Evolutionary conservation across 345 rosid species (phyloP).

Genomic region (Geranium rotundifolium): DNA sequence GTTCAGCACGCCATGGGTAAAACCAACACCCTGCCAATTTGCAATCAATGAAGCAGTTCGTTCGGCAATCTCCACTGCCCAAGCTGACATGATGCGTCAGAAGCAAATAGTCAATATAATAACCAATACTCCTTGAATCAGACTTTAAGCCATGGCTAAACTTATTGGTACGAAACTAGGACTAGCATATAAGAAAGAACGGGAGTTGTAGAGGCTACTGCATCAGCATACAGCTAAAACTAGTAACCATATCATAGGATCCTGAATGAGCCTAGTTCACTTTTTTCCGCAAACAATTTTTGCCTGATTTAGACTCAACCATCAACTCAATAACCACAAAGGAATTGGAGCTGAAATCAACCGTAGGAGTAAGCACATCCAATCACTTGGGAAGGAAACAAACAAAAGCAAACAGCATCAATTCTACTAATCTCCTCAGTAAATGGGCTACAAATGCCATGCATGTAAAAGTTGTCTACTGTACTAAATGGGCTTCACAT

Average conservation of each 20-base stretch:
- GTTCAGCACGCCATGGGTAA: constrained; percentile 96
- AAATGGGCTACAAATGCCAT: not conserved
- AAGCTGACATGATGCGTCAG: constrained; percentile 40
- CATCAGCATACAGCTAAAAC: too few relatives aligned
- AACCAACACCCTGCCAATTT: constrained; percentile 96
- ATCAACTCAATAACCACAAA: too few relatives aligned
- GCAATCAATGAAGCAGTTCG: constrained; percentile 79
- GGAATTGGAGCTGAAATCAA: not conserved
- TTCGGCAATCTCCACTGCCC: constrained; percentile 88
- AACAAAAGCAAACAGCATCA: not conserved
- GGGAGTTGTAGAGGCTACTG: too few relatives aligned
- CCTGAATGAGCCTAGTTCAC: too few relatives aligned
- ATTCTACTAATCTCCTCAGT: not conserved
- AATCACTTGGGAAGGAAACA: not conserved
- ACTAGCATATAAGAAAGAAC: too few relatives aligned
- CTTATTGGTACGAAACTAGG: too few relatives aligned
- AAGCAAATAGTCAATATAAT: constrained; percentile 12
- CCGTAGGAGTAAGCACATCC: not conserved
- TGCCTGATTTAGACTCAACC: too few relatives aligned
- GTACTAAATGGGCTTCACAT: not conserved
- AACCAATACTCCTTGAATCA: not conserved
- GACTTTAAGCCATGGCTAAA: not conserved
- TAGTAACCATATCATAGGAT: too few relatives aligned
- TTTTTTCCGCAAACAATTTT: too few relatives aligned
- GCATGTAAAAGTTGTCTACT: not conserved